Base-by-base conservation (phyloP, 371 early-diverging fungal genomes). In the Mycotypha africana region DNA sequence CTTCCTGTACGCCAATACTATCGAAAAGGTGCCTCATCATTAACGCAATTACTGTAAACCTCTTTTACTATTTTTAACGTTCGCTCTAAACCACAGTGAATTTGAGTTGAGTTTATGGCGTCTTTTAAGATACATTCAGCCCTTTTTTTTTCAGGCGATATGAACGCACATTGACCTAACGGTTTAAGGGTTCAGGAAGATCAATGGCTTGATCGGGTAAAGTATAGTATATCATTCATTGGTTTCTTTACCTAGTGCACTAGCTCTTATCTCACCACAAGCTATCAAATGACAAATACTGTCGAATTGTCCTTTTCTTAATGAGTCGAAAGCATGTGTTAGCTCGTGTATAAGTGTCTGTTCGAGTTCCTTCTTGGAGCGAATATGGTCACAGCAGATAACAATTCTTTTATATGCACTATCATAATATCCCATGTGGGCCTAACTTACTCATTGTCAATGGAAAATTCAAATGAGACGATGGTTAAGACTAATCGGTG, bases 291-390 rank as follows among this genome's bases (percentile, higher is more conserved):
- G 73, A 42, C 67, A 67, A 3, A 66, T 45, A 26, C 62, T 66
- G 5, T 47, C 53, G 35, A 73, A 68, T 12, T 42, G 52, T 8
- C 73, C 73, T 34, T 57, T 63, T 22, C 73, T 48, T 17, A 57
- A 42, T 2, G 58, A 56, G 38, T 73, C 73, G 45, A 73, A 73
- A 21, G 73, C 73, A 45, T 73, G 73, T 1, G 66, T 66, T 4
- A 73, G 50, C 32, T 73, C 73, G 52, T 73, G 73, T 3, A 73
- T 40, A 2, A 73, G 47, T n/a, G 73, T 73, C 16, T 68, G 53
- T 24, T 68, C 66, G 19, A 68, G 33, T 6, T 67, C 65, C 19
- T 65, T 48, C 24, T 46, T 55, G 15, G 66, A 58, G 36, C 56
- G 52, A 21, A 68, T 60, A 28, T 68, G 60, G 22, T 73, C 73